Conservation (phyloP, 164 flowering plant genomes). For the Tetracentron sinense region DNA sequence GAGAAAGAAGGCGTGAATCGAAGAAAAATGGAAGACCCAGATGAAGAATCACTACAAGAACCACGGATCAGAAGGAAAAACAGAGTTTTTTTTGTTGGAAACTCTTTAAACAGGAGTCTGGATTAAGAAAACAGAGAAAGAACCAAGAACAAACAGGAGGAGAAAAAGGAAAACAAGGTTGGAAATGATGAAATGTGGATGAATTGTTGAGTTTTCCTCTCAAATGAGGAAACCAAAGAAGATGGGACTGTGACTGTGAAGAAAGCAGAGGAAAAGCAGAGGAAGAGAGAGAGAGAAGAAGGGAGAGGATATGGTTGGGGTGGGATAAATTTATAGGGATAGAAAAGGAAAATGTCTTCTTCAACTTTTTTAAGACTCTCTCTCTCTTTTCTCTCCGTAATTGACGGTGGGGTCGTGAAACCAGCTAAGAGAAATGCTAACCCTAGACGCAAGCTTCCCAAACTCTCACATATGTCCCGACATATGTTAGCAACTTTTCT, state of each 20-base stretch:
- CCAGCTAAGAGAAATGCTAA: no score
- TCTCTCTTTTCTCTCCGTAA: constrained; percentile 8
- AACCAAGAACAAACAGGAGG: not conserved
- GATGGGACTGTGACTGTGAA: not conserved
- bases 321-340: constrained; percentile 19
- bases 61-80: constrained; percentile 5
- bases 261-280: constrained; percentile 13
- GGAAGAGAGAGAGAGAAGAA: constrained; percentile 11
- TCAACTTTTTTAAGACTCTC: constrained; percentile 26
- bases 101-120: not conserved
- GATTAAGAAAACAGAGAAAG: not conserved
- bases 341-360: constrained; percentile 23
- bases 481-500: no score
- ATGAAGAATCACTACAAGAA: not conserved
- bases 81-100: not conserved
- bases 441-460: no score
- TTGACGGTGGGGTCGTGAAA: not conserved
- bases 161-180: constrained; percentile 3
- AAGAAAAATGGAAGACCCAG: constrained; percentile 12
- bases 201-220: constrained; percentile 10
- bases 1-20: not conserved
- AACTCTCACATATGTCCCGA: no score
- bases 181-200: not conserved
- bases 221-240: constrained; percentile 2
- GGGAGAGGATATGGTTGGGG: constrained; percentile 19